Base-by-base conservation (phyloP, 2,329 filamentous ascomycete species). In the Epichloe coenophiala region DNA sequence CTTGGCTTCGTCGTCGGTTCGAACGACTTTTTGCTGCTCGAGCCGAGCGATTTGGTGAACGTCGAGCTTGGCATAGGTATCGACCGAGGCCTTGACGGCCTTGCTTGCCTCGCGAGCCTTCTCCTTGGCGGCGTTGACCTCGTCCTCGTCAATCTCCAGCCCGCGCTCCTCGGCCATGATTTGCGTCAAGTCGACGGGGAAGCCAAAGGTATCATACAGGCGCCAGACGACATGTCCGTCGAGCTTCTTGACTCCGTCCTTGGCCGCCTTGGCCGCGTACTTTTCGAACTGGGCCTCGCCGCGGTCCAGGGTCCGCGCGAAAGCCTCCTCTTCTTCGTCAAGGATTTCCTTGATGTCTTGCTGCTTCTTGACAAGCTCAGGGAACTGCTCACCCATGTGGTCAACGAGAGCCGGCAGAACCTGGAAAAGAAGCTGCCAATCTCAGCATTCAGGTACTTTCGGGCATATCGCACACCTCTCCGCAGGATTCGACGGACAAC, bases 161-260 rank as follows among this genome's bases (percentile, higher is more conserved):
- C 82, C 84, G 51, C 88, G 80, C 72, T 98, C 93, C 67, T 96
- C 89, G 1, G 90, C 90, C 93, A 98, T 98, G 53, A 98, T 77
- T 63, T 88, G 85, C 3, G 93, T 98, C 54, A 98, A 73, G 70
- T 98, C 93, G 54, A 93, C 86, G 2, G 93, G 93, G 75, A 98
- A 98, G 49, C 93, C 93, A 61, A 95, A 98, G 0, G 93, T 97
- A 64, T 97, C 93, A 67, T 98, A 98, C 48, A 98, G 71, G 53
- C 90, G 79, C 91, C 91, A 98, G 35, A 97, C 91, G 64, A 96
- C 88, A 21, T 87, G 84, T 55, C 93, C 93, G 15, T 78, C 75
- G 23, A 84, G 75, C 67, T 81, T 82, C 66, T 76, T 78, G 54
- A 82, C 76, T 23, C 89, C 78, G 54, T 80, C 81, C 63, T 84